Base-by-base conservation (phyloP, 768 basidiomycete genomes). In the Amanita subjunquillea region DNA sequence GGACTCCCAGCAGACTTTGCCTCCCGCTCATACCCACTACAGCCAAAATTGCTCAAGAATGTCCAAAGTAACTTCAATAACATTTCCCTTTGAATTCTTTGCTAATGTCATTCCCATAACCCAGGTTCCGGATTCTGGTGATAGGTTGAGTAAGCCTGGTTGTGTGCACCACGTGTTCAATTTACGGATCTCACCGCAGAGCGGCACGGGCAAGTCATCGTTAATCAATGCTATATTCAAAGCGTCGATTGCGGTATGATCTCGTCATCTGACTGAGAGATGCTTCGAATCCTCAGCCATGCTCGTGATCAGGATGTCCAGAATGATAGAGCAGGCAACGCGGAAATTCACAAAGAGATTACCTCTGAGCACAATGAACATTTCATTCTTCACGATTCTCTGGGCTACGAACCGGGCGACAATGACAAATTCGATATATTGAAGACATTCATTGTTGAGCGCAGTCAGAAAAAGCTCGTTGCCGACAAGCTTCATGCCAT, bases 141-240 rank as follows among this genome's bases (percentile, higher is more conserved):
- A 20, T 39, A 15, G 38, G 38, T 6, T n/a, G 38, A 15, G 38
- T 39, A 39, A 39, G 38, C 1, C 17, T 38, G 15, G 17, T 4
- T 12, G 6, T 39, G 15, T n/a, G 6, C 6, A 15, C 38, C 17
- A 9, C 38, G 4, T 12, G 38, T 39, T n/a, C 38, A n/a, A 8
- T 39, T 39, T 9, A 39, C 17, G n/a, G 38, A n/a, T n/a, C n/a
- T 30, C 38, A n/a, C 37, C n/a, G 13, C 55, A 67, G 65, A 53
- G 58, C 34, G 67, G 67, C 58, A 32, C 32, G 32, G 32, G 32
- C 32, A 32, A 32, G 5, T 32, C 32, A 12, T 32, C 32, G 10
- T 3, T 68, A 12, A 56, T 67, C 54, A 57, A 55, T 9, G 44
- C 44, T n/a, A 57, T 63, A 17, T 67, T 66, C 59, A 58, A 59